Percentiles rank a stretch among this genome's conserved stretches.
Conservation (phyloP, 768 basidiomycete species). For the Podaxis pistillaris region DNA sequence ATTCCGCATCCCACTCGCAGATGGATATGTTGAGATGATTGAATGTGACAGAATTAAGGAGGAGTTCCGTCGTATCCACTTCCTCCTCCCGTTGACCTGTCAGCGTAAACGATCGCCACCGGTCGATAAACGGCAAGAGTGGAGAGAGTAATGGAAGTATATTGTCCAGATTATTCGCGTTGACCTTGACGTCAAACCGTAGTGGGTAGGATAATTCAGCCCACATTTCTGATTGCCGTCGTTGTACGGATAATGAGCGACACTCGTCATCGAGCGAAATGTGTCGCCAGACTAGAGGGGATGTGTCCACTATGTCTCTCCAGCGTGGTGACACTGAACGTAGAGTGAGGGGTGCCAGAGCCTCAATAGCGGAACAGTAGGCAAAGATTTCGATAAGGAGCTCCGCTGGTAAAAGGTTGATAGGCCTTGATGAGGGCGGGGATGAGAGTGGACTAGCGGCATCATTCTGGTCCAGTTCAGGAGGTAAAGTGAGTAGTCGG, state of each 20-base stretch:
- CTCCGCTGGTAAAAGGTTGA: conserved; percentile 51
- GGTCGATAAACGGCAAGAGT: conserved; percentile 50
- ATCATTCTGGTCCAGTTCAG: not conserved
- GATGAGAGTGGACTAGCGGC: not conserved
- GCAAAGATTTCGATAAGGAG: conserved; percentile 63
- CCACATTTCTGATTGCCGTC: conserved; percentile 53
- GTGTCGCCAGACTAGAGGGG: conserved; percentile 61
- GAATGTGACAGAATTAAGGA: conserved; percentile 25
- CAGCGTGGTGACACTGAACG: conserved; percentile 58
- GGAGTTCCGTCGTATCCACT: conserved; percentile 25
- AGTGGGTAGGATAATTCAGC: conserved; percentile 50
- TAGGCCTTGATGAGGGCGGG: conserved; percentile 18
- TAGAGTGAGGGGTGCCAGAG: conserved; percentile 48
- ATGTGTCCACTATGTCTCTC: conserved; percentile 49
- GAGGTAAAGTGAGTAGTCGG: not conserved
- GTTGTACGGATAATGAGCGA: conserved; percentile 29
- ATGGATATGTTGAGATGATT: conserved; percentile 38
- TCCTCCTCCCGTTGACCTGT: conserved; percentile 39
- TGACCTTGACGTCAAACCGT: conserved; percentile 52
- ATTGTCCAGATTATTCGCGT: conserved; percentile 43
- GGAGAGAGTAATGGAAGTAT: conserved; percentile 66
- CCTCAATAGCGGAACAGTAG: conserved; percentile 39
- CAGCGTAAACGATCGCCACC: conserved; percentile 57
- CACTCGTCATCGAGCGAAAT: conserved; percentile 48
- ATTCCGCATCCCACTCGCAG: conserved; percentile 33